Evolutionary conservation across 495 filamentous ascomycete genomes (phyloP), one percentile per base, ranked within the genome.

Genomic region (Talaromyces liani): DNA sequence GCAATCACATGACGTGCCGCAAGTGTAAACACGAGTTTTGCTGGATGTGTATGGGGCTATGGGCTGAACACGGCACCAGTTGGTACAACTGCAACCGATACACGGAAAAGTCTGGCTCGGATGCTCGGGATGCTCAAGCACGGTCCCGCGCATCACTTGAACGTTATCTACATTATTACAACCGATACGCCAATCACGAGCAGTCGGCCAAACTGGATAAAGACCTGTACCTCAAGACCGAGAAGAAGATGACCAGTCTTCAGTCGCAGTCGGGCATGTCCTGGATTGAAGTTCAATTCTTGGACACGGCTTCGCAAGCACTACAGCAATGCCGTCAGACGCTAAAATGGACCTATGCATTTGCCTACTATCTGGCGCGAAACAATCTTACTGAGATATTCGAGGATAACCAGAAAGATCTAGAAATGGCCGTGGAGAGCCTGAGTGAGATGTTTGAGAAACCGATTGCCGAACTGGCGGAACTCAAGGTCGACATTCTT

Each of bases 1-100:
- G 94, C 77, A 98, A 98, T 80, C 94, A 98, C 72, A 98, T 98
- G 94, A 98, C 94, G 0, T 98, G 94, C 75, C 85, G 94, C 54
- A 98, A 98, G 75, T 98, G 94, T 80, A 93, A 94, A 69, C 88
- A 98, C 71, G 94, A 98, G 73, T 98, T 98, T 70, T 98, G 94
- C 79, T 98, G 94, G 94, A 97, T 98, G 87, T 98, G 94, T 73
- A 98, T 98, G 94, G 94, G 94, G 1, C 79, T 96, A 8, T 98
- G 94, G 94, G 92, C 91, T 1, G 94, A 98, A 73, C 94, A 98
- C 70, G 94, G 94, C 63, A 98, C 94, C n/a, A 97, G 92, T 77
- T 98, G 94, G 94, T 98, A 98, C 77, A 98, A 96, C 73, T 98
- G 94, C 83, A 98, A 95, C 69, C 82, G 94, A 6, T 98, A 89